Evolutionary conservation across 2,329 filamentous ascomycete genomes (phyloP).

Genomic region (Trichoderma polysporum): DNA sequence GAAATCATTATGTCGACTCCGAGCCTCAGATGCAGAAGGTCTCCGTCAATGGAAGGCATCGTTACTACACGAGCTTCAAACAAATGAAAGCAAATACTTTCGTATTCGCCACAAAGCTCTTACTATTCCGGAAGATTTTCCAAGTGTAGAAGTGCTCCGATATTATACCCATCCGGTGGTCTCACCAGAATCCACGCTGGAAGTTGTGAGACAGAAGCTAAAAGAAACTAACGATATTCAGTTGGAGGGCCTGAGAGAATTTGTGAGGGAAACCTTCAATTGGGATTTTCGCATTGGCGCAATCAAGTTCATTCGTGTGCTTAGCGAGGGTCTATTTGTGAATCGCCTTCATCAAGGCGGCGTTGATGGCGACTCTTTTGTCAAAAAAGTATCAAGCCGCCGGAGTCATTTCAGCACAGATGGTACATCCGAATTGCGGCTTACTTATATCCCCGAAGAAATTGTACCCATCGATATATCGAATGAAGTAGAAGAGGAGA

Average conservation of each 20-base stretch:
- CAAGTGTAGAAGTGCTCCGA: slow-evolving; percentile 72
- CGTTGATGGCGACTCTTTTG: slow-evolving; percentile 43
- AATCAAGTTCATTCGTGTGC: slow-evolving; percentile 76
- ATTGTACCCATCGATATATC: slow-evolving; percentile 77
- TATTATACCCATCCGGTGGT: slow-evolving; percentile 89
- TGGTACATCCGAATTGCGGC: slow-evolving; percentile 70
- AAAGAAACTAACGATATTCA: slow-evolving; percentile 29
- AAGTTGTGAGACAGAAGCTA: slow-evolving; percentile 30
- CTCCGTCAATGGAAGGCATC: slow-evolving; percentile 69
- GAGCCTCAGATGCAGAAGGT: slow-evolving; percentile 56
- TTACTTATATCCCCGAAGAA: slow-evolving; percentile 73
- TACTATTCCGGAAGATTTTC: slow-evolving; percentile 76
- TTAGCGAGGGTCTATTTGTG: slow-evolving; percentile 74
- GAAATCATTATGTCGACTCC: slow-evolving; percentile 66
- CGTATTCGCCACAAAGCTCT: slow-evolving; percentile 71
- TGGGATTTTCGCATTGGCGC: slow-evolving; percentile 80
- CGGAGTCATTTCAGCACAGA: slow-evolving; percentile 74
- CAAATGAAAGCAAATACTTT: slow-evolving; percentile 83
- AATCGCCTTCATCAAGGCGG: slow-evolving; percentile 47
- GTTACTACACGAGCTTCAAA: slow-evolving; percentile 72
- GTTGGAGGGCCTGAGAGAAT: slow-evolving; percentile 62
- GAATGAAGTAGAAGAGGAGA: slow-evolving; percentile 65
- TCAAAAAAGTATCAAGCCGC: slow-evolving; percentile 66
- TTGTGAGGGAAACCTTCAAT: slow-evolving; percentile 77
- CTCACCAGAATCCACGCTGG: slow-evolving; percentile 57